Conservation (phyloP, 2,329 filamentous ascomycete genomes). For the Exophiala oligosperma region DNA sequence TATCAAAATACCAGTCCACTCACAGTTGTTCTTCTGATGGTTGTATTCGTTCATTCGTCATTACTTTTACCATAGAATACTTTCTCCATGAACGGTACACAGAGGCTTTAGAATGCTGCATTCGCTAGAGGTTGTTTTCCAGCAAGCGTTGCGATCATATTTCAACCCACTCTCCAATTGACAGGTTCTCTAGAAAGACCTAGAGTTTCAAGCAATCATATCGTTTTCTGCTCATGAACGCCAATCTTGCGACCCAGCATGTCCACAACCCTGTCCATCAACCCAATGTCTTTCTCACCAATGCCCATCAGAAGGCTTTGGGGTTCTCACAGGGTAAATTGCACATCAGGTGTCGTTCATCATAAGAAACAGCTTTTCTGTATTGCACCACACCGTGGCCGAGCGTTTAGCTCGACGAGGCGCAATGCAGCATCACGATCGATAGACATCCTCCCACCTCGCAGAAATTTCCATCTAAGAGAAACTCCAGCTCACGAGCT, state of each 20-base stretch:
- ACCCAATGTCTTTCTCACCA: not conserved
- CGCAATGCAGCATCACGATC: not conserved
- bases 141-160: too few species aligned
- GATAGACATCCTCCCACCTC: conserved; percentile 12
- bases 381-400: not conserved
- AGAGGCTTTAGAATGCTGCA: too few species aligned
- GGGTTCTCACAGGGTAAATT: not conserved
- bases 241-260: not conserved
- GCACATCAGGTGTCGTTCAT: not conserved
- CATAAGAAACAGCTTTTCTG: not conserved
- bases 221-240: not conserved
- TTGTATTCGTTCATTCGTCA: too few species aligned
- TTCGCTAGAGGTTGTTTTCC: too few species aligned
- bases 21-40: too few species aligned
- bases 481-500: conserved; percentile 52
- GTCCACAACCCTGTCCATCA: not conserved
- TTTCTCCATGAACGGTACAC: too few species aligned
- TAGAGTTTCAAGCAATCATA: not conserved
- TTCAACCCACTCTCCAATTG: too few species aligned
- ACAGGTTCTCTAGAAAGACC: not conserved
- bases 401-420: not conserved
- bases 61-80: too few species aligned
- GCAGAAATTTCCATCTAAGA: conserved; percentile 16
- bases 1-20: too few species aligned
- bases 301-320: not conserved